Evolutionary conservation across 305 asterid genomes (phyloP).

Genomic region (Solanum hybrid): DNA sequence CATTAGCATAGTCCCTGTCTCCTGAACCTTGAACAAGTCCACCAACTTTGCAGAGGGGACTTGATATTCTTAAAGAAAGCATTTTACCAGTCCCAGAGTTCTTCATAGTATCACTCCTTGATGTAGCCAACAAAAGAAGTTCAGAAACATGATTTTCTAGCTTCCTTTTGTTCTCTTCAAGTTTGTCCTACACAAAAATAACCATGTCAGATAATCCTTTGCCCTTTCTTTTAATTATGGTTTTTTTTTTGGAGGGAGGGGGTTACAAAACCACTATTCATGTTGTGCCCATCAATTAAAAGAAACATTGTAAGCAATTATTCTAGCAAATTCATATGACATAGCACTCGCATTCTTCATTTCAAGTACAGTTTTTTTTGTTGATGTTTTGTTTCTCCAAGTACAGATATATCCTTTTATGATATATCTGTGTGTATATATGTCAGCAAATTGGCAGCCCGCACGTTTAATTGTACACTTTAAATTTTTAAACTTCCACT

Average conservation of each 20-base stretch:
- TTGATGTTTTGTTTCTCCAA: background rate
- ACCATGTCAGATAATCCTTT: background rate
- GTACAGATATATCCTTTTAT: background rate
- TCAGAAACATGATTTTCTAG: conserved; percentile 38
- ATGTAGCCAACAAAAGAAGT: conserved; percentile 37
- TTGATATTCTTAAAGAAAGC: conserved; percentile 54
- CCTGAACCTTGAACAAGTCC: conserved; percentile 49
- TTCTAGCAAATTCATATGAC: background rate
- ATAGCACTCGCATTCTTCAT: background rate
- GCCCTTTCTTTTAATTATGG: background rate
- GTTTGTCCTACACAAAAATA: conserved; percentile 40
- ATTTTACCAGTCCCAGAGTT: conserved; percentile 33
- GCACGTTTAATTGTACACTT: background rate
- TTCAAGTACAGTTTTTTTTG: background rate
- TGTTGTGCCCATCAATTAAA: background rate
- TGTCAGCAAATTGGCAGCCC: background rate
- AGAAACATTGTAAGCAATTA: background rate
- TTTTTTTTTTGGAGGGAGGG: background rate
- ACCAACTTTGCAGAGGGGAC: conserved; percentile 51
- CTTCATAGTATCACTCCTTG: conserved; percentile 36
- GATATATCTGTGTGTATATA: background rate
- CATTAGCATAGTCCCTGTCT: conserved; percentile 39
- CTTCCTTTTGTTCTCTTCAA: conserved; percentile 42
- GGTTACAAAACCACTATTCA: background rate
- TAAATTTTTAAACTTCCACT: background rate